Conservation (phyloP, 2,329 filamentous ascomycete species). For the Verticillium longisporum region DNA sequence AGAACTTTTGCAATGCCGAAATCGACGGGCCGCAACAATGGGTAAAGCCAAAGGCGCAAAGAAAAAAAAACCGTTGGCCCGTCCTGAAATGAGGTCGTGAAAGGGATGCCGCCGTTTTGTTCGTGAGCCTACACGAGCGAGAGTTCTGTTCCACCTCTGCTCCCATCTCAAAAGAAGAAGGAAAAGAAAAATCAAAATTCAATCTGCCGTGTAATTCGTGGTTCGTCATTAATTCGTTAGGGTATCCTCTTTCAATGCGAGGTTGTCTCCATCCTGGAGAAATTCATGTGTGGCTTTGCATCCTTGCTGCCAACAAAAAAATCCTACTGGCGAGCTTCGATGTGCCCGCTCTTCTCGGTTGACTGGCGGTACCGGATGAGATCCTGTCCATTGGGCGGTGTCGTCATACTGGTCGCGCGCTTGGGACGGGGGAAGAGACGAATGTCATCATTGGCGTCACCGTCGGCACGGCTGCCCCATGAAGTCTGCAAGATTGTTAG, state of each 20-base stretch:
- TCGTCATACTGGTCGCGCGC: constrained; percentile 32
- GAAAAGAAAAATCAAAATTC: not conserved
- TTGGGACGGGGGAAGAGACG: constrained; percentile 51
- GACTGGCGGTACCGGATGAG: constrained; percentile 38
- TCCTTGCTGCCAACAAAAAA: constrained; percentile 4
- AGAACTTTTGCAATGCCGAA: not conserved
- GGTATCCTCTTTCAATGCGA: not conserved
- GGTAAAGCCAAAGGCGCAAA: not conserved
- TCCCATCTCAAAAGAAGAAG: not conserved
- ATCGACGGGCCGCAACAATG: not conserved
- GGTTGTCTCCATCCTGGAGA: constrained; percentile 5
- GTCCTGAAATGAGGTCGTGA: not conserved
- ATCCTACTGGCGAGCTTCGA: not conserved
- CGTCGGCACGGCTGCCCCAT: constrained; percentile 90
- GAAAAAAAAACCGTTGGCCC: not conserved
- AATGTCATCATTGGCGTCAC: constrained; percentile 73
- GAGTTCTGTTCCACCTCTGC: constrained; percentile 14
- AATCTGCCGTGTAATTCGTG: not conserved
- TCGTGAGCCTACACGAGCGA: constrained; percentile 1
- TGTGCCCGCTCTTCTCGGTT: constrained; percentile 13
- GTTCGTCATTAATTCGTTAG: constrained; percentile 1
- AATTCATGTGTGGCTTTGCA: constrained; percentile 9
- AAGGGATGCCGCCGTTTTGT: not conserved
- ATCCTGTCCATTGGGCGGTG: constrained; percentile 33
- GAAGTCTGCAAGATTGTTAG: constrained; percentile 58